Evolutionary conservation across 768 basidiomycete species (phyloP).

Genomic region (Collybia mongolica): DNA sequence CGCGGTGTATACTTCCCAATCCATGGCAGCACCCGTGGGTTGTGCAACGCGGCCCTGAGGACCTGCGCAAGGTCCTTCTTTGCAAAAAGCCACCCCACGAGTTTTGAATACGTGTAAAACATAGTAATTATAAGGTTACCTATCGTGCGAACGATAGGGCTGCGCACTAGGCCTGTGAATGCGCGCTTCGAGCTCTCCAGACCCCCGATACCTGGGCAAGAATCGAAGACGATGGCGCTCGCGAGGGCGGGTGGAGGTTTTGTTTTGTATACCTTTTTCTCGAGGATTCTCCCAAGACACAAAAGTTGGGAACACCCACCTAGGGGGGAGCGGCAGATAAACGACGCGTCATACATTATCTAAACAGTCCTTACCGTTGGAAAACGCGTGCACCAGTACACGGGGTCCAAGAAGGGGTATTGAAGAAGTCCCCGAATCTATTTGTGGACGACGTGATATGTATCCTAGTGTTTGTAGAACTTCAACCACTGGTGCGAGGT

Average conservation of each 20-base stretch:
- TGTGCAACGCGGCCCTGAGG: conserved; percentile 27
- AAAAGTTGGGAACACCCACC: conserved; percentile 40
- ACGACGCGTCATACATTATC: background rate
- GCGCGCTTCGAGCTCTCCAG: conserved; percentile 25
- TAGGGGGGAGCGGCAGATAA: conserved; percentile 11
- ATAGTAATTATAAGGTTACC: conserved; percentile 23
- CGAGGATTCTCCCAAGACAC: conserved; percentile 31
- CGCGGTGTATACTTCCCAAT: conserved; percentile 34
- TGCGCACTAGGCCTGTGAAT: conserved; percentile 28
- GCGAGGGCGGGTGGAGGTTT: conserved; percentile 12
- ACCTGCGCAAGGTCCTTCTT: conserved; percentile 17
- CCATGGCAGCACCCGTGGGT: conserved; percentile 36
- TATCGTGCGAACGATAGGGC: conserved; percentile 24
- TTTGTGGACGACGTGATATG: conserved; percentile 17
- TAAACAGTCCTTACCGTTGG: conserved; percentile 33
- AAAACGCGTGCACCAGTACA: conserved; percentile 46
- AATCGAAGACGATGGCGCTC: conserved; percentile 42
- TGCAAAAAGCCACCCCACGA: conserved; percentile 22
- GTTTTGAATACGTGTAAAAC: conserved; percentile 19
- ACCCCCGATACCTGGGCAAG: conserved; percentile 37
- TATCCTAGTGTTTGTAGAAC: conserved; percentile 34
- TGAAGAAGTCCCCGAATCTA: background rate
- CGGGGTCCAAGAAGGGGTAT: conserved; percentile 19
- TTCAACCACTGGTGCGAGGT: conserved; percentile 34
- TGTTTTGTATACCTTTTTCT: conserved; percentile 11